Percentiles rank a stretch among this genome's conserved stretches.
Evolutionary conservation across 139 green algal genomes (phyloP).

Genomic region (Monoraphidium neglectum): DNA sequence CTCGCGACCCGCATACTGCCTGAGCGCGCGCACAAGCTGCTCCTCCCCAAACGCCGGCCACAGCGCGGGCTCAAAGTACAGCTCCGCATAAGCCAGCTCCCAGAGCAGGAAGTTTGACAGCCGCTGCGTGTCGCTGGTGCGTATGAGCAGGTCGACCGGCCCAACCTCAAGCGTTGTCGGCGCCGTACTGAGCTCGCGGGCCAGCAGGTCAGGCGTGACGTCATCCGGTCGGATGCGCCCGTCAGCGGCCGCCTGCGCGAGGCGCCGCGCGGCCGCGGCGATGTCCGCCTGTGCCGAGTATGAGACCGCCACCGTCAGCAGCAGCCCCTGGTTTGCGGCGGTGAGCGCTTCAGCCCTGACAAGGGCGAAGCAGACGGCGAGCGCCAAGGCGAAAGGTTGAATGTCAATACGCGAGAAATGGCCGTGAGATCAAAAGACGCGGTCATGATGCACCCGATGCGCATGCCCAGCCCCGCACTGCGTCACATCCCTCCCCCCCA

Average conservation of each 20-base stretch:
- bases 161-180: conserved; percentile 21
- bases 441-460: too few species aligned
- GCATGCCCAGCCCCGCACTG: too few species aligned
- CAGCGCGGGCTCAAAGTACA: conserved; percentile 59
- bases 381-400: too few species aligned
- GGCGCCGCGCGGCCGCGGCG: conserved; percentile 42
- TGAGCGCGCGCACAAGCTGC: conserved; percentile 43
- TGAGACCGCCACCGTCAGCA: conserved; percentile 53
- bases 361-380: background rate
- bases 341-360: conserved; percentile 36
- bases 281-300: conserved; percentile 77
- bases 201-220: conserved; percentile 39
- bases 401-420: too few species aligned
- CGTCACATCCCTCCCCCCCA: too few species aligned
- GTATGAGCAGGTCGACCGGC: conserved; percentile 74
- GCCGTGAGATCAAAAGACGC: too few species aligned
- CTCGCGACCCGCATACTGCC: conserved; percentile 44
- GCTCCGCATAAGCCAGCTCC: conserved; percentile 80
- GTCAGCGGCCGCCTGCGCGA: conserved; percentile 52
- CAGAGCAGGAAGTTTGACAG: conserved; percentile 88
- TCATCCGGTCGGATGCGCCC: conserved; percentile 55
- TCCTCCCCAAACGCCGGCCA: conserved; percentile 78
- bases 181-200: conserved; percentile 28
- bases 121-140: conserved; percentile 79
- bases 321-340: conserved; percentile 25